These are phyloP conservation scores for Lachnellula arida DNA, from an alignment of 2,329 filamentous ascomycete genomes.

Conservation along the genomic window DNA sequence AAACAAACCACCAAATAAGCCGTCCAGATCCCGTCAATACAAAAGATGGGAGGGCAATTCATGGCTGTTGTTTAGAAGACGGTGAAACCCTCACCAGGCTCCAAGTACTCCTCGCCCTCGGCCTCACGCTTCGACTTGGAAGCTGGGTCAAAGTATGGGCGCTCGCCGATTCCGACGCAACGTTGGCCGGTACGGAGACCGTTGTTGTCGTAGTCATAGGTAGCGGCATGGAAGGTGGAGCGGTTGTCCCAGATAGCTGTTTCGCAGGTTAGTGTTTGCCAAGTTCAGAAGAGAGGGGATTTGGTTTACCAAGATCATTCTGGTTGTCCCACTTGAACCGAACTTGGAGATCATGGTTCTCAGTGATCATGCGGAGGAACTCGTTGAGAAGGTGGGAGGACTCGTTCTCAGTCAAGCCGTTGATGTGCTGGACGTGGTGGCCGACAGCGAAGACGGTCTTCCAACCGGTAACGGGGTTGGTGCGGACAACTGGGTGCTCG, in stretches of 20 bases:
- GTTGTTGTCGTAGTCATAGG: conserved; percentile 53
- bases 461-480: conserved; percentile 52
- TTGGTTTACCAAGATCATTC: conserved; percentile 40
- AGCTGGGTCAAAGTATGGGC: conserved; percentile 49
- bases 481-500: conserved; percentile 49
- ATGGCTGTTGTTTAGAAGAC: conserved; percentile 4
- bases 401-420: conserved; percentile 50
- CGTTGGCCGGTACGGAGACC: conserved; percentile 43
- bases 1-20: too few relatives aligned
- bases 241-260: conserved; percentile 64
- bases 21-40: too few relatives aligned
- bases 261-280: neutral
- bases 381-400: conserved; percentile 35
- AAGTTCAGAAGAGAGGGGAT: neutral
- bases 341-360: conserved; percentile 55
- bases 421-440: conserved; percentile 50
- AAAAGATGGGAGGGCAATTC: too few relatives aligned
- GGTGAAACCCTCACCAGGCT: conserved; percentile 12
- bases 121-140: conserved; percentile 62
- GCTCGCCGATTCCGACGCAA: conserved; percentile 45
- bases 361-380: conserved; percentile 40
- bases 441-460: conserved; percentile 38
- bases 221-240: conserved; percentile 48
- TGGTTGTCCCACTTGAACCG: conserved; percentile 48
- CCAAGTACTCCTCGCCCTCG: conserved; percentile 33